phyloP scores from a whole-genome alignment of 2,329 filamentous ascomycete genomes.

The Bipolaris gigantea region DNA sequence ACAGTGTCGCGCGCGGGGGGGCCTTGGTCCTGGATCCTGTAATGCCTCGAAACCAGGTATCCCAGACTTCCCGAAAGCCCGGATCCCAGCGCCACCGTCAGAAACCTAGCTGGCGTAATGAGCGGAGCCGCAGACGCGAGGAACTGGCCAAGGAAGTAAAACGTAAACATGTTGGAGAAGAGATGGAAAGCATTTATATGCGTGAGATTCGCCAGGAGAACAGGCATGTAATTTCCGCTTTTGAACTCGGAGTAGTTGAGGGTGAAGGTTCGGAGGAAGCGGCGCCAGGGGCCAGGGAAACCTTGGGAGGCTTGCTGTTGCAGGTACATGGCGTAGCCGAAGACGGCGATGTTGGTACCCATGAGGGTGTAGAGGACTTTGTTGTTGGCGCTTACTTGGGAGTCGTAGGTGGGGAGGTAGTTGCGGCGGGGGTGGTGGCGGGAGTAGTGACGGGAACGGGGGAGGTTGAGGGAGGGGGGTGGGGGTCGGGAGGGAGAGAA shows the following conservation, averaged over 20 bases:
- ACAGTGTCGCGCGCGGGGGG: conserved; percentile 4
- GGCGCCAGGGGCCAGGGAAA: conserved; percentile 10
- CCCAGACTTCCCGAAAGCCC: conserved; percentile 29
- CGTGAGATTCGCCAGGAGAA: conserved; percentile 47
- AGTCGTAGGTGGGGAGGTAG: not conserved
- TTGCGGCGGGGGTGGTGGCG: conserved; percentile 1
- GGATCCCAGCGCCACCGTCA: conserved; percentile 37
- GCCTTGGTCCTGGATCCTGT: conserved; percentile 2
- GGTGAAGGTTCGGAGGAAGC: conserved; percentile 38
- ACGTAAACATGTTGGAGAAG: conserved; percentile 47
- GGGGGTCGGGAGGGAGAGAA: conserved; percentile 20
- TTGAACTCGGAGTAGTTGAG: conserved; percentile 33
- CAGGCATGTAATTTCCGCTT: conserved; percentile 42
- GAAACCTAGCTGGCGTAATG: conserved; percentile 30
- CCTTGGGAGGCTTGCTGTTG: conserved; percentile 27
- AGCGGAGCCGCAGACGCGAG: conserved; percentile 34
- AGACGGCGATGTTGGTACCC: conserved; percentile 47
- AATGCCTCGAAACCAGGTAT: conserved; percentile 18
- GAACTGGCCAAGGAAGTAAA: conserved; percentile 44
- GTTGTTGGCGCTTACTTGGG: conserved; percentile 17
- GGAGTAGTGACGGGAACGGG: conserved; percentile 11
- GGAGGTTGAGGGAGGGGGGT: conserved; percentile 5
- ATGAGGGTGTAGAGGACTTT: conserved; percentile 43
- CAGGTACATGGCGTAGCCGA: conserved; percentile 43
- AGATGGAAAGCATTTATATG: conserved; percentile 45